Evolutionary conservation across 2,329 filamentous ascomycete genomes (phyloP).

Genomic region (Diaporthe nobilis): DNA sequence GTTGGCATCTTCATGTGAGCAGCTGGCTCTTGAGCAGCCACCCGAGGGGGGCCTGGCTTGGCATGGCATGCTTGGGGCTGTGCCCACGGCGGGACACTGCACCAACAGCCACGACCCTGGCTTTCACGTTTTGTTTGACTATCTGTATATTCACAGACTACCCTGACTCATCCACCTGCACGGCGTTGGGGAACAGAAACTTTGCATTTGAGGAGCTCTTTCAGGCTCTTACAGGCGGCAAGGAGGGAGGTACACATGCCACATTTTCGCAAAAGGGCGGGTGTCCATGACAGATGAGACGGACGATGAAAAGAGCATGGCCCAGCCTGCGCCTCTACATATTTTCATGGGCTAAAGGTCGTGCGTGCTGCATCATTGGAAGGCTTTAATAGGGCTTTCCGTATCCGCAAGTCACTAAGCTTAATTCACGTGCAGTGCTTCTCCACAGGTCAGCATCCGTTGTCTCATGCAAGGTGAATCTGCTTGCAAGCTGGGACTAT

Average conservation of each 20-base stretch:
- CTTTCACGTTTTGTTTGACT: conserved; percentile 20
- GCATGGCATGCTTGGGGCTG: background rate
- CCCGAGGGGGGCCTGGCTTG: background rate
- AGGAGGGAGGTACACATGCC: background rate
- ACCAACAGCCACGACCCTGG: background rate
- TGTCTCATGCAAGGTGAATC: too few relatives aligned
- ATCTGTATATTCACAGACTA: conserved; percentile 17
- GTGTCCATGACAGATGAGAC: background rate
- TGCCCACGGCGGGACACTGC: background rate
- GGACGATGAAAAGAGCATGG: background rate
- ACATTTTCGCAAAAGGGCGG: background rate
- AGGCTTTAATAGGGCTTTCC: conserved; percentile 6
- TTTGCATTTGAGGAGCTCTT: conserved; percentile 4
- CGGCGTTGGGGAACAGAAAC: conserved; percentile 31
- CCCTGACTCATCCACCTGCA: conserved; percentile 26
- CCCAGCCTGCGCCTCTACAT: background rate
- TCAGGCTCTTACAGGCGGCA: background rate
- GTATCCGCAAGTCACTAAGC: conserved; percentile 7
- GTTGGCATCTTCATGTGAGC: conserved; percentile 71
- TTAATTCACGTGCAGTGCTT: conserved; percentile 13
- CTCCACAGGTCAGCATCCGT: background rate
- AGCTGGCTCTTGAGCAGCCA: background rate
- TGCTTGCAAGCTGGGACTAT: background rate
- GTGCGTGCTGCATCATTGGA: background rate
- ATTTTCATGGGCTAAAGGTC: background rate